phyloP scores from a whole-genome alignment of 2,329 filamentous ascomycete genomes.

The Aspergillus sp. region DNA sequence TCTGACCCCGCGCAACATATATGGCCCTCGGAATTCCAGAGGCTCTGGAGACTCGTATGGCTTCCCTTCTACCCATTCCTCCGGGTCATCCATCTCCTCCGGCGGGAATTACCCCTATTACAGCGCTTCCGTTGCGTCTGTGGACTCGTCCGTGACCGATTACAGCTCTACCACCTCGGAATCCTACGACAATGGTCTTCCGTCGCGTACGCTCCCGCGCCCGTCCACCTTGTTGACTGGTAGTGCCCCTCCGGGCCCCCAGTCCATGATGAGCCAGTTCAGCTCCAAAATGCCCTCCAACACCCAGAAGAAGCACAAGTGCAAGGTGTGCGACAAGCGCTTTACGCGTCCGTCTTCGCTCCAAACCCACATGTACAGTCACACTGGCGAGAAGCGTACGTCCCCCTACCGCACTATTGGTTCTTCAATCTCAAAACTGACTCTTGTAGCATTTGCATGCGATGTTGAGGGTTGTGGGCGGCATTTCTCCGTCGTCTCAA shows the following conservation, averaged over 20 bases:
- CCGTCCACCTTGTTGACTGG: conserved; percentile 58
- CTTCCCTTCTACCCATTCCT: conserved; percentile 81
- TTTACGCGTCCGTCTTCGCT: conserved; percentile 91
- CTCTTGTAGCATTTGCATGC: conserved; percentile 71
- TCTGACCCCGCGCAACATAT: conserved; percentile 78
- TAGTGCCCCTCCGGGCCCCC: conserved; percentile 69
- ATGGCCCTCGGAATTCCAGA: conserved; percentile 60
- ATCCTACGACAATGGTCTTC: conserved; percentile 62
- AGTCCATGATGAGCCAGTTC: conserved; percentile 98
- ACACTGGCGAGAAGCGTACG: conserved; percentile 97
- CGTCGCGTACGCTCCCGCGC: conserved; percentile 73
- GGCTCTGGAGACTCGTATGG: conserved; percentile 80
- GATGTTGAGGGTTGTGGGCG: conserved; percentile 91
- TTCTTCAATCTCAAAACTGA: conserved; percentile 12
- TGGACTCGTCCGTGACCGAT: conserved; percentile 75
- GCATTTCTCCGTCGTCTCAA: conserved; percentile 95
- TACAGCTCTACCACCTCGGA: conserved; percentile 87
- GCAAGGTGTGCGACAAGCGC: conserved; percentile 96
- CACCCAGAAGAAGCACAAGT: conserved; percentile 99
- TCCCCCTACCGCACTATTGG: conserved; percentile 18
- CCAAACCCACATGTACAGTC: conserved; percentile 97
- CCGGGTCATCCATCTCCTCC: conserved; percentile 86
- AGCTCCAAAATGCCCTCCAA: conserved; percentile 93
- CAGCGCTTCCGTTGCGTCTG: conserved; percentile 61
- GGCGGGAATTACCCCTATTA: conserved; percentile 79